Evolutionary conservation across 495 filamentous ascomycete genomes (phyloP), one percentile per base, ranked within the genome.

Genomic region (Aspergillus homomorphus): DNA sequence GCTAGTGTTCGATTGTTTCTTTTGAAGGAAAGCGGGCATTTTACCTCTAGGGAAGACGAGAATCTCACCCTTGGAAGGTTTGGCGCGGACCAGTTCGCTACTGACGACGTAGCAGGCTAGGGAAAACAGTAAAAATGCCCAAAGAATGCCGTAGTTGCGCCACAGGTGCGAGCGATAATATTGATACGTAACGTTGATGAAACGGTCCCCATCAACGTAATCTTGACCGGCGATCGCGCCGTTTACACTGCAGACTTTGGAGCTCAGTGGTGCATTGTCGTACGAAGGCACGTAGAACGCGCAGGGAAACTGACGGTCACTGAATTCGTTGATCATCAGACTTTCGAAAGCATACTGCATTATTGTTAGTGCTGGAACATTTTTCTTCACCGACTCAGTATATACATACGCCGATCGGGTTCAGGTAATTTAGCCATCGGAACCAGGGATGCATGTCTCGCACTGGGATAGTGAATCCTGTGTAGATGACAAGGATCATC

Each of bases 281-380:
- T 91, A 92, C 19, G 62, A 69, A 3, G 90, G 90, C 2, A 92
- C 77, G 57, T 81, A 88, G 6, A 58, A 44, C 1, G 80, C 74
- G 66, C 92, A 97, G 0, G 24, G 15, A 61, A 90, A 93, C 0
- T 82, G 57, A 5, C 88, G 84, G 30, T 73, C 69, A 60, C 83
- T 78, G 68, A 94, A 97, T 69, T 96, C 92, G 66, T 97, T 97
- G 62, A 95, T 84, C 85, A 97, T 90, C 12, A 97, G 72, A 2
- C 86, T 78, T 71, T 97, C 92, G 65, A 96, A 97, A 1, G 88
- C 84, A 62, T 96, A 97, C 61, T 70, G 30, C 22, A n/a, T 15
- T 1, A 15, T 14, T n/a, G 42, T 56, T 51, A 62, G 53, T 26
- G 48, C 22, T 46, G 45, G 19, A 21, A n/a, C 41, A 15, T 15